These are phyloP conservation scores for Fusarium mangiferae DNA, from an alignment of 2,329 filamentous ascomycete species.

Conservation along the genomic window DNA sequence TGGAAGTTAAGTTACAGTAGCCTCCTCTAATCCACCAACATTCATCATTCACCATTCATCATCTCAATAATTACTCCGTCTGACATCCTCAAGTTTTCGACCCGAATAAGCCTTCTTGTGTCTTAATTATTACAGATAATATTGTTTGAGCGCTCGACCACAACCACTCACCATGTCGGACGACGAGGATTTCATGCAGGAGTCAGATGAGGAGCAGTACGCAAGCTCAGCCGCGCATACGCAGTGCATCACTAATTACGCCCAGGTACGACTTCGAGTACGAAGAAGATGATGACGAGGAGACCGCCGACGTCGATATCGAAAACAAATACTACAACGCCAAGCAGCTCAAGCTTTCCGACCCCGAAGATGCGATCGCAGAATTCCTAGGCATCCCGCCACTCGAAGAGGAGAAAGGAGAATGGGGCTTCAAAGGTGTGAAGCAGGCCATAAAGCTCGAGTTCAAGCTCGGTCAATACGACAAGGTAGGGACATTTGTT, in stretches of 20 bases:
- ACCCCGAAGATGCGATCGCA: constrained; percentile 87
- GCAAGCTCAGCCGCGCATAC: constrained; percentile 22
- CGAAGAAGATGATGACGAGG: constrained; percentile 90
- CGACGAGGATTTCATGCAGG: constrained; percentile 62
- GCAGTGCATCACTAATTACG: constrained; percentile 26
- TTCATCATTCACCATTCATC: constrained; percentile 23
- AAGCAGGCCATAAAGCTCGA: constrained; percentile 99
- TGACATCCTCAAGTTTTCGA: neutral
- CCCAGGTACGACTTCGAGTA: constrained; percentile 93
- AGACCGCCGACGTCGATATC: constrained; percentile 89
- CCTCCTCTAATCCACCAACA: too few species aligned
- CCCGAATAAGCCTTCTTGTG: neutral
- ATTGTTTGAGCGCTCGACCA: neutral
- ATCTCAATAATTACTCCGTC: neutral
- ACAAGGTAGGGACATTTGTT: constrained; percentile 67
- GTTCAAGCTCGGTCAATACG: constrained; percentile 89
- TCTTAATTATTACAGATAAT: neutral
- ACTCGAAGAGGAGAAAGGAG: constrained; percentile 89
- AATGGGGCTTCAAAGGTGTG: constrained; percentile 98
- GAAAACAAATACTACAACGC: constrained; percentile 99
- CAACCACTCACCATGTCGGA: constrained; percentile 57
- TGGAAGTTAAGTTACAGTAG: neutral
- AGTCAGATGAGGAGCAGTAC: constrained; percentile 59
- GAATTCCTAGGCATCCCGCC: constrained; percentile 91
- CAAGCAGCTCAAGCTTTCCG: constrained; percentile 91